Evolutionary conservation across 2,329 filamentous ascomycete genomes (phyloP), one percentile per base, ranked within the genome.

Genomic region (Diaporthe sp.): DNA sequence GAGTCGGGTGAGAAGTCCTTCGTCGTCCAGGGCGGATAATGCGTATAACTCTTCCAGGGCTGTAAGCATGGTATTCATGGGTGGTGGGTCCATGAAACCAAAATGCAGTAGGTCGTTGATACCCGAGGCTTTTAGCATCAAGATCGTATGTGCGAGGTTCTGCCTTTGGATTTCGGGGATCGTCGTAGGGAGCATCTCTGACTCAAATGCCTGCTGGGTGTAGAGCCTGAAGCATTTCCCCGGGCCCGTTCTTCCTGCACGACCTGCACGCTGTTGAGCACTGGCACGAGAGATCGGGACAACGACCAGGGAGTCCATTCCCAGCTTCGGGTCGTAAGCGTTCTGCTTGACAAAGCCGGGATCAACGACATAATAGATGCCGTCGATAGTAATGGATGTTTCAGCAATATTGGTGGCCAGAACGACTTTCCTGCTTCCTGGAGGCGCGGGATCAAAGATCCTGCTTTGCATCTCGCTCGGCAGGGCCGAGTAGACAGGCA

Each of bases 361-460:
- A 79, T 99, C 97, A 22, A 99, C 92, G 25, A 99, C 97, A 81
- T 97, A 98, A 85, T 96, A 98, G 77, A 99, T 98, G 65, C 96
- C 94, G 81, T 99, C 97, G 77, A 99, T 98, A 0, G 97, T 99
- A 80, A 99, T 97, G 71, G 95, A 98, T 0, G 97, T 99, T 81
- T 99, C 97, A 0, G 97, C 97, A 80, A 99, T 99, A 79, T 99
- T 99, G 47, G 97, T 99, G 2, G 97, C 97, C 81, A 99, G 97
- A 74, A 99, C 95, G 2, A 98, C 95, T 83, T 99, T 99, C 72
- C 97, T 90, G 71, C 91, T 92, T 22, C 96, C 96, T 0, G 92
- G 88, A 0, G 96, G 95, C 0, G 97, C 94, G 2, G 96, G 96
- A 39, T 99, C 97, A 81, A 99, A 99, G 76, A 99, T 98, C 73